phyloP scores from a whole-genome alignment of 1,284 basidiomycete genomes.

The Paramarasmius palmivorus region DNA sequence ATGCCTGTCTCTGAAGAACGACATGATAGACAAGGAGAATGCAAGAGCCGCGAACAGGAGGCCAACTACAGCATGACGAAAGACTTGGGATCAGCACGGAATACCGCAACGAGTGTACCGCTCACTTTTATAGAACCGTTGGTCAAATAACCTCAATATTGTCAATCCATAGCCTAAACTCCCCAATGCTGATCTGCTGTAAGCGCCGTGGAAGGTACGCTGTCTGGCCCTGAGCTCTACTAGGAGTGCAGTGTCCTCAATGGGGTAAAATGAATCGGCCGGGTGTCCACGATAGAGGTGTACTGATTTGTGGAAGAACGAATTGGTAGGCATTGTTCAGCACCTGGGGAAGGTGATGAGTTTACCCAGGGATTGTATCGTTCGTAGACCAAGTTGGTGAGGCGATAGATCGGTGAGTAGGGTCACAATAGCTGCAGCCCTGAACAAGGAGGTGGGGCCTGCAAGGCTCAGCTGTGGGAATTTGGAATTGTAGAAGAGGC shows the following conservation, averaged over 20 bases:
- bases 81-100: slow-evolving; percentile 4
- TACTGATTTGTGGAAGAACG: no score
- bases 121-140: slow-evolving; percentile 68
- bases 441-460: no score
- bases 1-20: slow-evolving; percentile 62
- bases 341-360: no score
- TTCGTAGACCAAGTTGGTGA: no score
- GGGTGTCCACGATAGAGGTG: slow-evolving; percentile 53
- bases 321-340: no score
- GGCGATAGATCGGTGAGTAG: no score
- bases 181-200: slow-evolving; percentile 72
- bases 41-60: slow-evolving; percentile 70
- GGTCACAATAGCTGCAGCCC: no score
- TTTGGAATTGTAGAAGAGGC: no score
- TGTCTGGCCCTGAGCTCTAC: slow-evolving; percentile 77
- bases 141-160: slow-evolving; percentile 76
- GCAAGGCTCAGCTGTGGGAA: no score
- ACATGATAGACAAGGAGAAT: slow-evolving; percentile 55
- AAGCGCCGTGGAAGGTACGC: slow-evolving; percentile 82
- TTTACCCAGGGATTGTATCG: no score
- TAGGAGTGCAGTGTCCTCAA: slow-evolving; percentile 60
- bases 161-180: slow-evolving; percentile 75
- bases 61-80: slow-evolving; percentile 52
- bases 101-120: slow-evolving; percentile 8
- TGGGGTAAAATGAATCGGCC: slow-evolving; percentile 53